These are phyloP conservation scores for Aspergillus heteromorphus DNA, from an alignment of 495 filamentous ascomycete genomes.

Conservation along the genomic window DNA sequence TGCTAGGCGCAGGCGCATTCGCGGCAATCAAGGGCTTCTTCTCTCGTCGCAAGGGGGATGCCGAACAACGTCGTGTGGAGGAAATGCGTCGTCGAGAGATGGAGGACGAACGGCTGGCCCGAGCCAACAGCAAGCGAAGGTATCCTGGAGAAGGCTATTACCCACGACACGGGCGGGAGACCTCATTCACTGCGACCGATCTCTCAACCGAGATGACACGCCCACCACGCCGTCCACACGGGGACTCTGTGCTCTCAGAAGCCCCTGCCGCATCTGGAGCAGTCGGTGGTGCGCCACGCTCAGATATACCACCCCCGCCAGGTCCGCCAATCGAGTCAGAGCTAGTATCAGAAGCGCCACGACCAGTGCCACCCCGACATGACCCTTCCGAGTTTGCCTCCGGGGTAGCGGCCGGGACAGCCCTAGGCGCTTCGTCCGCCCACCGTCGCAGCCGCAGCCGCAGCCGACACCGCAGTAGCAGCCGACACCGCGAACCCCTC, in stretches of 20 bases:
- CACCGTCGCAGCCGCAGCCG: slow-evolving; percentile 36
- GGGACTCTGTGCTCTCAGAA: slow-evolving; percentile 24
- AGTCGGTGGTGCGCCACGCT: slow-evolving; percentile 22
- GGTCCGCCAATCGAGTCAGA: slow-evolving; percentile 47
- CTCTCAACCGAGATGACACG: slow-evolving; percentile 40
- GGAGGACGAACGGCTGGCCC: slow-evolving; percentile 56
- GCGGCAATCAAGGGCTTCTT: slow-evolving; percentile 61
- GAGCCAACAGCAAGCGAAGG: slow-evolving; percentile 47
- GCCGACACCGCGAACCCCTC: slow-evolving; percentile 36
- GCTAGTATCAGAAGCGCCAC: slow-evolving; percentile 50
- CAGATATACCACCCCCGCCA: slow-evolving; percentile 41
- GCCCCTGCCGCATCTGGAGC: slow-evolving; percentile 34
- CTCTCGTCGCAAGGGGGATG: slow-evolving; percentile 53
- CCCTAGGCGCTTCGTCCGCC: slow-evolving; percentile 27
- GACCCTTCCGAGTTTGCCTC: slow-evolving; percentile 35
- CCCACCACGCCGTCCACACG: slow-evolving; percentile 29
- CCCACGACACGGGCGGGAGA: slow-evolving; percentile 49
- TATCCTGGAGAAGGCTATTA: slow-evolving; percentile 59
- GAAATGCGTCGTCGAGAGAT: slow-evolving; percentile 50
- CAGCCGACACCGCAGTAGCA: slow-evolving; percentile 33
- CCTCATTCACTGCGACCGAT: slow-evolving; percentile 39
- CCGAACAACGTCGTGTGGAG: slow-evolving; percentile 60
- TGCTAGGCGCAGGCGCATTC: slow-evolving; percentile 63
- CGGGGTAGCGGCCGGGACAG: slow-evolving; percentile 40
- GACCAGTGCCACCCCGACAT: slow-evolving; percentile 21